These are phyloP conservation scores for Fomitopsis palustris DNA, from an alignment of 1,284 basidiomycete species.

Conservation along the genomic window DNA sequence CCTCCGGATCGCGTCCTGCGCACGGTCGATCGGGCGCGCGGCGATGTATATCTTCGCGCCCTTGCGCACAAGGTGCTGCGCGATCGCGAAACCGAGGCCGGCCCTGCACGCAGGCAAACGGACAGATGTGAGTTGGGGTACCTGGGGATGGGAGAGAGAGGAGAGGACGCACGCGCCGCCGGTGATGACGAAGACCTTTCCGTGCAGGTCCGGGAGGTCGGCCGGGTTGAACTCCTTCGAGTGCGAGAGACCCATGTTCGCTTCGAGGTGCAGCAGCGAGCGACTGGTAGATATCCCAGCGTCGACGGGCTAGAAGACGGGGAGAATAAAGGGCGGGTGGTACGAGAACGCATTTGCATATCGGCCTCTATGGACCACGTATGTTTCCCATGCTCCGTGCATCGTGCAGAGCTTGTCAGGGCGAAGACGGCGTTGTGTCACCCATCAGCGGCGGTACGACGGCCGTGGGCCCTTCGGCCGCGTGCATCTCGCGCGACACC, in stretches of 20 bases:
- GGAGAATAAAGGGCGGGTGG: neutral
- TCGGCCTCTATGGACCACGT: neutral
- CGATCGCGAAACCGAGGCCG: conserved; percentile 39
- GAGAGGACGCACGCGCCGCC: conserved; percentile 34
- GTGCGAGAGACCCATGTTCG: conserved; percentile 14
- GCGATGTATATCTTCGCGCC: conserved; percentile 45
- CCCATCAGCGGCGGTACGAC: conserved; percentile 6
- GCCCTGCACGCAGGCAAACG: conserved; percentile 23
- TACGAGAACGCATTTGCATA: neutral
- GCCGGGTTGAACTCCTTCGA: conserved; percentile 21
- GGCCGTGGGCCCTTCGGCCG: neutral
- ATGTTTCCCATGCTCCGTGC: conserved; percentile 3
- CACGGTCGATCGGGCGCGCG: conserved; percentile 36
- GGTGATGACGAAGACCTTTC: conserved; percentile 38
- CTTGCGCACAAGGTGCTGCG: conserved; percentile 33
- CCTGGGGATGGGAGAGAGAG: neutral
- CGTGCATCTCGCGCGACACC: neutral
- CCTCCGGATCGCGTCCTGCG: conserved; percentile 34
- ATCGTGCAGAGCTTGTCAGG: neutral
- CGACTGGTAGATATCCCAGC: neutral
- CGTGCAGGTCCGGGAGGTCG: conserved; percentile 32
- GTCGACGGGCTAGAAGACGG: neutral
- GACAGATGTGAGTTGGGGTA: conserved; percentile 16
- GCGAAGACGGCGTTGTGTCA: neutral
- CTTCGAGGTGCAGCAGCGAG: neutral